Evolutionary conservation across 768 basidiomycete genomes (phyloP).

Genomic region (Leccinum broughii): DNA sequence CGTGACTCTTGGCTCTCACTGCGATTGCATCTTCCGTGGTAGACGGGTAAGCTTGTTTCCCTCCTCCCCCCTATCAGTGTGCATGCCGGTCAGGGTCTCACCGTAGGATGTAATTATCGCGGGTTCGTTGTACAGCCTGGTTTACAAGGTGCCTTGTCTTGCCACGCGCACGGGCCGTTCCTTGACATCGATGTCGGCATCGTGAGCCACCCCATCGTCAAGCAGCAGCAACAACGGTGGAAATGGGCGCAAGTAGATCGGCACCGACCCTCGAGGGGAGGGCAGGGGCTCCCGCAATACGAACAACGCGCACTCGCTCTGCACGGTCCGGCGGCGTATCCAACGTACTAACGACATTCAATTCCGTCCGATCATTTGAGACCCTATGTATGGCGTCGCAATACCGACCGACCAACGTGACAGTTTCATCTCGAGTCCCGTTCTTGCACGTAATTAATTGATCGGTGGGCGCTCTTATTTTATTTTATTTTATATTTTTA

Average conservation of each 20-base stretch:
- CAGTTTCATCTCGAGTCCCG: neutral
- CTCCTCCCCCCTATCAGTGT: neutral
- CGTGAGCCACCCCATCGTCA: constrained; percentile 7
- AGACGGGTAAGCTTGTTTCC: constrained; percentile 8
- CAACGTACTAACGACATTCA: neutral
- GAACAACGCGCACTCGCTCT: neutral
- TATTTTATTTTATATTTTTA: neutral
- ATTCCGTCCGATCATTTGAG: neutral
- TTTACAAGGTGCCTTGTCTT: neutral
- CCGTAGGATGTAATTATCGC: neutral
- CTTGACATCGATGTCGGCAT: neutral
- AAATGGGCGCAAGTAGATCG: constrained; percentile 1
- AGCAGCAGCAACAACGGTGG: neutral
- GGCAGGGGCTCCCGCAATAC: neutral
- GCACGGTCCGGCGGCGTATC: neutral
- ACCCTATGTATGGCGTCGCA: neutral
- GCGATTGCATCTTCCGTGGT: constrained; percentile 7
- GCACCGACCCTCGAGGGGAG: neutral
- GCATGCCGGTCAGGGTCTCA: neutral
- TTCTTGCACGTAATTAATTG: neutral
- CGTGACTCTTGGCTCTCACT: neutral
- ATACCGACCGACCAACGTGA: neutral
- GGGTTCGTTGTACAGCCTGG: neutral
- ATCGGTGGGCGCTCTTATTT: constrained; percentile 1
- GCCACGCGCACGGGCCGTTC: neutral